Evolutionary conservation across 2,329 filamentous ascomycete species (phyloP).

Genomic region (Botrytis deweyae): DNA sequence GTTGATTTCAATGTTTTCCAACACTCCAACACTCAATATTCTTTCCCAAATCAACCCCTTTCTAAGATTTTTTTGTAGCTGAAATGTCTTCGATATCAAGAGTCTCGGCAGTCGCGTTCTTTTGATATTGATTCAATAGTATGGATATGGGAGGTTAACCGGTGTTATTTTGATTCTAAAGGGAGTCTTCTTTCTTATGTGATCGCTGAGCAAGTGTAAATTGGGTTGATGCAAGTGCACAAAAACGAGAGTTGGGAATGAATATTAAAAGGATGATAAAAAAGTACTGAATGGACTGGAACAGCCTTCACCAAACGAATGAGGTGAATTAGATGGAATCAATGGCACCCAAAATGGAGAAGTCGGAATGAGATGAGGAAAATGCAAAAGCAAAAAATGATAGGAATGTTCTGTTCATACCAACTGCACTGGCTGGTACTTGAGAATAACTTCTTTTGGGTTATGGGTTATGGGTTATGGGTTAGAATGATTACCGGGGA

Average conservation of each 20-base stretch:
- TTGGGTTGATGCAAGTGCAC: constrained; percentile 5
- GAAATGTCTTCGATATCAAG: not conserved
- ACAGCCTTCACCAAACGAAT: constrained; percentile 49
- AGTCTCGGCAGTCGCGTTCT: not conserved
- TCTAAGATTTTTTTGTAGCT: not conserved
- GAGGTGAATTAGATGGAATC: constrained; percentile 46
- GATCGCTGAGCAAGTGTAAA: constrained; percentile 19
- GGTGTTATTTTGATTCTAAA: not conserved
- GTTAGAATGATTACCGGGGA: not conserved
- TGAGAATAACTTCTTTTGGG: not conserved
- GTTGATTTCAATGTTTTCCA: constrained; percentile 23
- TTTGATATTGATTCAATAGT: not conserved
- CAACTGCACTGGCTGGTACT: not conserved
- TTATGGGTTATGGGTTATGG: not conserved
- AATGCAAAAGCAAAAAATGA: not conserved
- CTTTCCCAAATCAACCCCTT: not conserved
- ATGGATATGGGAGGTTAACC: not conserved
- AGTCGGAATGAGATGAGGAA: not conserved
- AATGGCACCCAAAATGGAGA: constrained; percentile 17
- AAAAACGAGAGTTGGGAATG: constrained; percentile 11
- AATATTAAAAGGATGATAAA: constrained; percentile 10
- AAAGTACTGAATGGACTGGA: not conserved
- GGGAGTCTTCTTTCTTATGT: not conserved
- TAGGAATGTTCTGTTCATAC: constrained; percentile 23
- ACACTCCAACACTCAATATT: constrained; percentile 5